phyloP scores from a whole-genome alignment of 495 filamentous ascomycete species.

The Penicillium soppii region DNA sequence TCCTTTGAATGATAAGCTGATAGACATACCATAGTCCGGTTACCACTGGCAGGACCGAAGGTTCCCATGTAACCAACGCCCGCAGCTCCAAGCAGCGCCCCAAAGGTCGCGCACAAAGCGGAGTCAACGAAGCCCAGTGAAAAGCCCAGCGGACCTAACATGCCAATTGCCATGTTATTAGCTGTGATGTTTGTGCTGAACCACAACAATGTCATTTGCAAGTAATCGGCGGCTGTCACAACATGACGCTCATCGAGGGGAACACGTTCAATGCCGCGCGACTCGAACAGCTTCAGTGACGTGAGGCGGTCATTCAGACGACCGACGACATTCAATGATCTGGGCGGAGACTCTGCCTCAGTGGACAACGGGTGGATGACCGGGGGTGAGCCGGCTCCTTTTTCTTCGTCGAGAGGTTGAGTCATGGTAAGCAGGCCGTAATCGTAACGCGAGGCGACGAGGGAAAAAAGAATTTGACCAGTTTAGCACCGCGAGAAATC shows the following conservation, averaged over 20 bases:
- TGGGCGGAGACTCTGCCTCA: neutral
- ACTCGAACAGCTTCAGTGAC: slow-evolving; percentile 52
- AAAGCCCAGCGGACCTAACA: slow-evolving; percentile 61
- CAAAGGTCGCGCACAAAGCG: slow-evolving; percentile 56
- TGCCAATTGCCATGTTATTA: slow-evolving; percentile 62
- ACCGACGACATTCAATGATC: slow-evolving; percentile 14
- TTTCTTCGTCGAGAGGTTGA: neutral
- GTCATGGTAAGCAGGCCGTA: too few relatives aligned
- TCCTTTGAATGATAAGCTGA: neutral
- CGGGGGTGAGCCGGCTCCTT: neutral
- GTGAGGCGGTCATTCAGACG: slow-evolving; percentile 33
- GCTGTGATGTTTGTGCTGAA: slow-evolving; percentile 62
- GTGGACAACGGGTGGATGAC: neutral
- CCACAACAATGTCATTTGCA: slow-evolving; percentile 62
- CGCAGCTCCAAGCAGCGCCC: slow-evolving; percentile 51
- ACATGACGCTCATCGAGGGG: slow-evolving; percentile 44
- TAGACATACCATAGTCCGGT: slow-evolving; percentile 57
- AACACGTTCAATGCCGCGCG: slow-evolving; percentile 66
- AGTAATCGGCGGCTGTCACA: slow-evolving; percentile 24
- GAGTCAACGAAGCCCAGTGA: slow-evolving; percentile 59
- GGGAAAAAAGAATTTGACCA: too few relatives aligned
- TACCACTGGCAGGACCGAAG: slow-evolving; percentile 63
- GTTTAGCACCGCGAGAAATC: too few relatives aligned
- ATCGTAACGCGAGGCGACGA: too few relatives aligned
- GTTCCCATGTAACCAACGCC: slow-evolving; percentile 61